Percentiles rank a stretch among this genome's conserved stretches.
Conservation (phyloP, 169 alveolate species). For the Perkinsus marinus region DNA sequence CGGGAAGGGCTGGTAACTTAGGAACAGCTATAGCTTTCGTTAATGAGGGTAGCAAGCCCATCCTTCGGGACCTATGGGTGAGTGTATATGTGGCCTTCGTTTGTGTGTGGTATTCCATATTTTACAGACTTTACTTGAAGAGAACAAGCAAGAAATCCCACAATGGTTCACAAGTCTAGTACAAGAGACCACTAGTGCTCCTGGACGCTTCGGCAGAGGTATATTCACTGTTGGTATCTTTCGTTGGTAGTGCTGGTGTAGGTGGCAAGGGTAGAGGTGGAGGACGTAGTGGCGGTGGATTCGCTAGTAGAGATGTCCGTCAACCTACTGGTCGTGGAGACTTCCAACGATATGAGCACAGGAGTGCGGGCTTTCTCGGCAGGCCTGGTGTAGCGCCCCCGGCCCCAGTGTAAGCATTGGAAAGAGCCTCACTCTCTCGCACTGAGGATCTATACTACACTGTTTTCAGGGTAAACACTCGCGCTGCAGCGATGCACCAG, state of each 20-base stretch:
- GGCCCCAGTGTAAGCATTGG: background rate
- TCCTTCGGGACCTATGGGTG: slow-evolving; percentile 44
- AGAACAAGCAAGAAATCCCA: slow-evolving; percentile 47
- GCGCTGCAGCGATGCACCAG: background rate
- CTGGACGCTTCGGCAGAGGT: background rate
- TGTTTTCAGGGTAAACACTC: background rate
- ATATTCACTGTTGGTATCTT: background rate
- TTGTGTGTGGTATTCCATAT: too few species aligned
- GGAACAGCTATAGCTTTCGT: slow-evolving; percentile 91
- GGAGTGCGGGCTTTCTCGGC: background rate
- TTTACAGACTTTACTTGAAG: slow-evolving; percentile 29
- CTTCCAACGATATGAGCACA: background rate
- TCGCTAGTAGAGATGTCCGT: background rate
- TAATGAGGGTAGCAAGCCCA: slow-evolving; percentile 64
- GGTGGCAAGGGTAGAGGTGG: background rate
- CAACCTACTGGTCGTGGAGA: background rate
- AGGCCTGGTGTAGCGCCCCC: background rate
- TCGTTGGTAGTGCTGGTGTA: background rate
- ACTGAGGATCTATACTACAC: background rate
- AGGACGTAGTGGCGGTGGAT: background rate
- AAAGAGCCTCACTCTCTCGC: too few species aligned
- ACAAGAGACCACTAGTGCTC: background rate
- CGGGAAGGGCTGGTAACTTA: slow-evolving; percentile 94
- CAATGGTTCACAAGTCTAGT: slow-evolving; percentile 49
- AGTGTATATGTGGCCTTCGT: background rate